phyloP scores from a whole-genome alignment of 768 basidiomycete species.

The Melanogaster broomeanus region DNA sequence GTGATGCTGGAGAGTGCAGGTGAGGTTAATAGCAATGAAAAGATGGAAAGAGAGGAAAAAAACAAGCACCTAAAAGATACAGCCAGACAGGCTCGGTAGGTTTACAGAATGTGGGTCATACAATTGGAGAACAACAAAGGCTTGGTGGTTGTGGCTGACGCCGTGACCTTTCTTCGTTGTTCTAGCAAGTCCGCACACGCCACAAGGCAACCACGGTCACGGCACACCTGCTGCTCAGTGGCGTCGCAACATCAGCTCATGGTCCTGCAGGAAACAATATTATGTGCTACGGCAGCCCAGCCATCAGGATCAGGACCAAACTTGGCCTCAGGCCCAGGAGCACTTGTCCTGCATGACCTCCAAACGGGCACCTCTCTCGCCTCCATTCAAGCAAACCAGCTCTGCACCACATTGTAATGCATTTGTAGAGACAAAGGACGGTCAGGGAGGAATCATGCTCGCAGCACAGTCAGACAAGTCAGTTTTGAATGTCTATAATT shows the following conservation, averaged over 20 bases:
- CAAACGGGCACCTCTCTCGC: slow-evolving; percentile 72
- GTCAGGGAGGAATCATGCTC: slow-evolving; percentile 82
- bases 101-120: background rate
- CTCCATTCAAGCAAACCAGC: slow-evolving; percentile 88
- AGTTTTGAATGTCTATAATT: slow-evolving; percentile 86
- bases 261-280: slow-evolving; percentile 67
- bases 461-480: slow-evolving; percentile 89
- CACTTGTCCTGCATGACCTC: slow-evolving; percentile 79
- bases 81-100: background rate
- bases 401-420: slow-evolving; percentile 66
- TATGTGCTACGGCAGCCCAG: slow-evolving; percentile 60
- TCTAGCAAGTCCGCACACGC: background rate
- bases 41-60: background rate
- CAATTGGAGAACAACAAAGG: background rate
- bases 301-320: slow-evolving; percentile 38
- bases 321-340: slow-evolving; percentile 52
- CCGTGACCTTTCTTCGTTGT: slow-evolving; percentile 2
- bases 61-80: background rate
- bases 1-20: too few relatives aligned
- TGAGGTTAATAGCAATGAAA: background rate
- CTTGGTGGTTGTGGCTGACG: slow-evolving; percentile 19
- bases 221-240: background rate
- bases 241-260: slow-evolving; percentile 21
- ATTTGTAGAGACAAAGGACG: slow-evolving; percentile 63
- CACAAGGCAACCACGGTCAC: background rate